Evolutionary conservation across 805 yeast genomes (phyloP).

Genomic region (Saturnispora diversa): DNA sequence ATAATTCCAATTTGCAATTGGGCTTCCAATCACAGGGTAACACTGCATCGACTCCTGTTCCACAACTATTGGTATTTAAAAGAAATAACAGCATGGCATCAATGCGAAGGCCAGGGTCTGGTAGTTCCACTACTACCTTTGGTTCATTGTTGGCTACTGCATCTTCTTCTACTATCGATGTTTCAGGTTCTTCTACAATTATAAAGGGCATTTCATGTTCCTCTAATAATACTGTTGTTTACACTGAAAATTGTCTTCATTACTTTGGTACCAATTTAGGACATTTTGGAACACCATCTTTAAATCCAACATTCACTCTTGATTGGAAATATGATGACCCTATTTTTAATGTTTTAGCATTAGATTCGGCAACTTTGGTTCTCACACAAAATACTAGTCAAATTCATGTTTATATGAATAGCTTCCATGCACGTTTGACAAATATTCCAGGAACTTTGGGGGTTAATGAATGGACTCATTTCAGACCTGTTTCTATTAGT

Average conservation of each 20-base stretch:
- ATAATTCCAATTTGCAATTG: conserved; percentile 40
- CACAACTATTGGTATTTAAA: neutral
- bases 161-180: neutral
- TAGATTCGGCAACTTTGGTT: conserved; percentile 64
- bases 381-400: conserved; percentile 45
- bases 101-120: no score
- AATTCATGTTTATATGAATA: conserved; percentile 54
- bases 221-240: conserved; percentile 58
- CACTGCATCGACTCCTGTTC: neutral
- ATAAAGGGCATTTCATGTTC: conserved; percentile 53
- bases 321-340: conserved; percentile 38
- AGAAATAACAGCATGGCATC: conserved; percentile 15
- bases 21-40: conserved; percentile 16
- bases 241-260: conserved; percentile 37
- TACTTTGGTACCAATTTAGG: conserved; percentile 80
- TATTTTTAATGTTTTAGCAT: conserved; percentile 51
- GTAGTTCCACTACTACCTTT: neutral
- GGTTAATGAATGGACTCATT: conserved; percentile 34
- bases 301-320: conserved; percentile 27
- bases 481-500: conserved; percentile 46
- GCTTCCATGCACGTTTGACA: conserved; percentile 44
- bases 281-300: conserved; percentile 54
- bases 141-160: conserved; percentile 18
- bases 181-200: neutral
- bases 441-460: conserved; percentile 6